A percentile compares a stretch with the other conserved stretches of the same genome.
phyloP scores from a whole-genome alignment of 352 stramenopile species.

The Phytophthora megakarya region DNA sequence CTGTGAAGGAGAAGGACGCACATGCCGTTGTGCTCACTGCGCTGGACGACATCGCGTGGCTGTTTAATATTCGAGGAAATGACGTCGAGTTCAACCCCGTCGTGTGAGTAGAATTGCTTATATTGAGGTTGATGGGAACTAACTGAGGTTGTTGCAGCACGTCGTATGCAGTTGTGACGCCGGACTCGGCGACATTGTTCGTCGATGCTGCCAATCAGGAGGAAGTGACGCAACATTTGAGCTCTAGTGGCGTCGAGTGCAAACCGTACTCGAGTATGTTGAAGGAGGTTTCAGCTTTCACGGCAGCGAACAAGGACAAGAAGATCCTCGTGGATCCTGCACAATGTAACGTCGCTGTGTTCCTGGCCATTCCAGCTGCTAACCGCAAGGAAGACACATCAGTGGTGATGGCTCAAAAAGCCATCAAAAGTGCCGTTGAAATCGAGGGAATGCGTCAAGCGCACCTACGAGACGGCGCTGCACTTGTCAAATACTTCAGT shows the following conservation, averaged over 20 bases:
- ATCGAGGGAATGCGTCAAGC: slow-evolving; percentile 95
- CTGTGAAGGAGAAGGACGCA: slow-evolving; percentile 89
- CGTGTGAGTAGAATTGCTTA: slow-evolving; percentile 77
- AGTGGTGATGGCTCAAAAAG: slow-evolving; percentile 84
- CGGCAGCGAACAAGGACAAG: slow-evolving; percentile 50
- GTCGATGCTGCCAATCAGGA: slow-evolving; percentile 80
- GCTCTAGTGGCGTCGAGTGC: slow-evolving; percentile 57
- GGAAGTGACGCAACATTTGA: slow-evolving; percentile 58
- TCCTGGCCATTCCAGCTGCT: slow-evolving; percentile 69
- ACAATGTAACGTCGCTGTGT: slow-evolving; percentile 87
- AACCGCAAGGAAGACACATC: slow-evolving; percentile 81
- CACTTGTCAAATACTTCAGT: slow-evolving; percentile 94
- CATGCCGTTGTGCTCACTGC: slow-evolving; percentile 95
- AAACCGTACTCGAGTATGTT: slow-evolving; percentile 67
- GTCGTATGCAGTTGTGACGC: slow-evolving; percentile 94
- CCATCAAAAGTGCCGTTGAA: slow-evolving; percentile 95
- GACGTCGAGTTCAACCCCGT: slow-evolving; percentile 98
- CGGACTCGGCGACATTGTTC: slow-evolving; percentile 92
- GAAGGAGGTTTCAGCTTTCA: slow-evolving; percentile 51
- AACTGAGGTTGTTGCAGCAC: slow-evolving; percentile 44
- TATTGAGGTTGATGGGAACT: not conserved
- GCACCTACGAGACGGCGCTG: slow-evolving; percentile 95
- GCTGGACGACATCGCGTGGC: slow-evolving; percentile 97
- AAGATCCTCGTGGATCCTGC: slow-evolving; percentile 79
- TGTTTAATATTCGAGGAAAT: slow-evolving; percentile 97